Conservation (phyloP, 2,329 filamentous ascomycete species). For the Botrytis deweyae region DNA sequence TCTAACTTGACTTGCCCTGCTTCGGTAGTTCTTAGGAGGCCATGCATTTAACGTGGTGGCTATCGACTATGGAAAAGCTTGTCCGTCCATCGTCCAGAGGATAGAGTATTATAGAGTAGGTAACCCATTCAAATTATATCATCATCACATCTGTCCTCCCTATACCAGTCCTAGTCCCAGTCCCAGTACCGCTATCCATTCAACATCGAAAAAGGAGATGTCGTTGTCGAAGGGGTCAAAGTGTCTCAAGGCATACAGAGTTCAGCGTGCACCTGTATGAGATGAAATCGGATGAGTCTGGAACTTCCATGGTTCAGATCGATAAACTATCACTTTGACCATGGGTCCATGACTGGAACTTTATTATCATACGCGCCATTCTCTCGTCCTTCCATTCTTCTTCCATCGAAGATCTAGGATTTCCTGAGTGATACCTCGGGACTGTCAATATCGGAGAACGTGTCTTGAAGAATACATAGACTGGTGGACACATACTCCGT, state of each 20-base stretch:
- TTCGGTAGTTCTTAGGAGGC: background rate
- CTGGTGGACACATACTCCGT: background rate
- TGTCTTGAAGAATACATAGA: background rate
- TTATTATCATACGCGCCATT: background rate
- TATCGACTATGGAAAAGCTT: background rate
- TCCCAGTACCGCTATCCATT: background rate
- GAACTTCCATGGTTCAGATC: background rate
- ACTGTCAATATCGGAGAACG: background rate
- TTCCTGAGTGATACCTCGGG: background rate
- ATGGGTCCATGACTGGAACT: background rate
- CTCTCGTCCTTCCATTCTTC: background rate
- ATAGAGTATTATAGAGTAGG: too few relatives aligned
- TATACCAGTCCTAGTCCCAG: too few relatives aligned
- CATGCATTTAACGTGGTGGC: background rate
- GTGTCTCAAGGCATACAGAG: background rate
- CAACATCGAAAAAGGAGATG: background rate
- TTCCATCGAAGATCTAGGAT: background rate
- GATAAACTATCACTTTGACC: background rate
- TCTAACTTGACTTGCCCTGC: too few relatives aligned
- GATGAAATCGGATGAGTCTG: background rate
- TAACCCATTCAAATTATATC: background rate
- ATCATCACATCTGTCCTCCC: background rate
- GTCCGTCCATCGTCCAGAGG: background rate
- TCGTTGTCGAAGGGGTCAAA: background rate
- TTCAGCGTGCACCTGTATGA: background rate